Percentiles rank a stretch among this genome's conserved stretches.
Evolutionary conservation across 345 rosid species (phyloP).

Genomic region (Combretum micranthum): DNA sequence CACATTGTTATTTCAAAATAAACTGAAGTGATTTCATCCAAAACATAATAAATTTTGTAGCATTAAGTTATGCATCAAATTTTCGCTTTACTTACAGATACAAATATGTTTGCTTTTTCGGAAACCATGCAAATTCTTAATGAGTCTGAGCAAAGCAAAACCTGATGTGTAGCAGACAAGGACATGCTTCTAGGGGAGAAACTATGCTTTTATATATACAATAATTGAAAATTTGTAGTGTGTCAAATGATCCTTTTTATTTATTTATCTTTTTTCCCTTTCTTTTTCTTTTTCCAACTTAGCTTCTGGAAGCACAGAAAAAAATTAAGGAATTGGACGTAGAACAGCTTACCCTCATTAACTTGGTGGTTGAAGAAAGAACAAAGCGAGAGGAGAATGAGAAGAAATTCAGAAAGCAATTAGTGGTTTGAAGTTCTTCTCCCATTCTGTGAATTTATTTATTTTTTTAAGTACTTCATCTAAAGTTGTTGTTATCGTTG

Average conservation of each 20-base stretch:
- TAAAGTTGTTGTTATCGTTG: background rate
- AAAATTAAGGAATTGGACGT: slow-evolving; percentile 14
- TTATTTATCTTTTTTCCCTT: background rate
- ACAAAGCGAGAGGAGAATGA: slow-evolving; percentile 16
- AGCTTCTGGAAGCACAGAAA: slow-evolving; percentile 13
- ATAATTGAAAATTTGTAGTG: background rate
- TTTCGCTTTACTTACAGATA: background rate
- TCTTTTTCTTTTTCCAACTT: background rate
- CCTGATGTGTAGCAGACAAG: too few species aligned
- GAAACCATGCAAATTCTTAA: too few species aligned
- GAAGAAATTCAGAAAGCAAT: slow-evolving; percentile 21
- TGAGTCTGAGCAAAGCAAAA: too few species aligned
- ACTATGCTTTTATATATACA: too few species aligned
- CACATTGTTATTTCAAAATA: too few species aligned
- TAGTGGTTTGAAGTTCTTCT: slow-evolving; percentile 20
- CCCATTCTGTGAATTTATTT: background rate
- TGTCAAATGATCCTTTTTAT: background rate
- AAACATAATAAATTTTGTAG: background rate
- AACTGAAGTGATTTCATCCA: too few species aligned
- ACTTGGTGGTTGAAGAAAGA: slow-evolving; percentile 28
- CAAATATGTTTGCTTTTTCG: too few species aligned
- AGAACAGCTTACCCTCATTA: slow-evolving; percentile 7
- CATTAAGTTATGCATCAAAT: background rate
- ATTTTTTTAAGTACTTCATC: background rate
- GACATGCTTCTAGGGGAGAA: too few species aligned